Base-by-base conservation (phyloP, 164 flowering plant species). In the Houttuynia cordata region DNA sequence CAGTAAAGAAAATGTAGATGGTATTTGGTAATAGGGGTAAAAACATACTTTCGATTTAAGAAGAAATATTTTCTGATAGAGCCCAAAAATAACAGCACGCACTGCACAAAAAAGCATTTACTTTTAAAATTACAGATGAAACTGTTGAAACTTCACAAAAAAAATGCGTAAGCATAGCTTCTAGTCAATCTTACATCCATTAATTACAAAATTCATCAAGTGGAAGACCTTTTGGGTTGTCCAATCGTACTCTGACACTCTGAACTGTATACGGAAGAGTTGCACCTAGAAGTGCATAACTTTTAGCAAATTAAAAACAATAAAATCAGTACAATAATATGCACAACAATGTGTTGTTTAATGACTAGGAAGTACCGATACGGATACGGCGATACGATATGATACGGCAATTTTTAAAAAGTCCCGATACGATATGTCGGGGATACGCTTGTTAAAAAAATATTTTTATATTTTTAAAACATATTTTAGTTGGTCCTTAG, bases 191-290 rank as follows among this genome's bases (percentile, higher is more conserved):
- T 83, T 72, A 91, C 97, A 75, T 71, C 87, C 94, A 70, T 86
- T 88, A 5, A 91, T 93, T 45, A 84, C 24, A 73, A 88, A 81
- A 70, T 91, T 91, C 83, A 91, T 79, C 73, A 91, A 74, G 71
- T 91, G 97, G 73, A 91, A 91, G 63, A 83, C 84, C 71, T 90
- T 90, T 69, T 90, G 97, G n/a, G 97, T 90, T 24, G 97, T 87
- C 97, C 97, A 91, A 19, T 96, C 94, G 74, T 78, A 88, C 67
- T 88, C 97, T 0, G 96, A 94, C 56, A 88, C 96, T 70, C 97
- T 80, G 75, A 83, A 40, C 61, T 91, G 87, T 67, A 91, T 91
- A 64, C 96, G 83, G 53, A 83, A 17, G 54, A 91, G 72, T 81
- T 91, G 97, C 53, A 86, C 74, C 97, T 91, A 65, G 17, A 58